phyloP scores from a whole-genome alignment of 345 rosid species.

The Linum lewisii region DNA sequence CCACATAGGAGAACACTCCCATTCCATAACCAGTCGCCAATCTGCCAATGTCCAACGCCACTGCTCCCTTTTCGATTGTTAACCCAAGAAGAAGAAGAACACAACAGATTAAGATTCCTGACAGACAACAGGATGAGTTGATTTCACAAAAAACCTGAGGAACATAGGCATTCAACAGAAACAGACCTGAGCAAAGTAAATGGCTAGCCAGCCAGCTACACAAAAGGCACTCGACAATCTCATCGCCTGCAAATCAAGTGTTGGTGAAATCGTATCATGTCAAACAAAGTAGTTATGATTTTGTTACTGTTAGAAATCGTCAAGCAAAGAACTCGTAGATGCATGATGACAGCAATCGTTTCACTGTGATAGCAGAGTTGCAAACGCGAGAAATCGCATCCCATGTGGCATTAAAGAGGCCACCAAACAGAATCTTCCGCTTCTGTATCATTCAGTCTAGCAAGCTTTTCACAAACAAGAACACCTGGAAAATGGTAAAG shows the following conservation, averaged over 20 bases:
- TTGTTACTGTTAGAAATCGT: too few relatives aligned
- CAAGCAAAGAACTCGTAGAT: too few relatives aligned
- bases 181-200: slow-evolving; percentile 2
- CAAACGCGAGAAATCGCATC: too few relatives aligned
- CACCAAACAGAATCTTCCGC: too few relatives aligned
- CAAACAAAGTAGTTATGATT: too few relatives aligned
- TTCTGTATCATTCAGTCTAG: too few relatives aligned
- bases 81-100: neutral
- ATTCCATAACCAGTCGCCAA: slow-evolving; percentile 1
- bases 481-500: neutral
- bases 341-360: too few relatives aligned
- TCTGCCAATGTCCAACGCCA: neutral
- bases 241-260: neutral
- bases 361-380: too few relatives aligned
- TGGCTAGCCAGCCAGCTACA: slow-evolving; percentile 3
- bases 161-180: neutral
- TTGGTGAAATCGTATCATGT: too few relatives aligned
- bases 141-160: neutral
- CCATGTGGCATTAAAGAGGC: too few relatives aligned
- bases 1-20: slow-evolving; percentile 5
- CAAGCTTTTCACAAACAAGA: neutral
- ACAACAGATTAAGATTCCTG: neutral
- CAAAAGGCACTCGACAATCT: neutral
- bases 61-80: neutral
- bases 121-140: neutral